These are phyloP conservation scores for Fusarium setosum DNA, from an alignment of 2,329 filamentous ascomycete species.

Conservation along the genomic window DNA sequence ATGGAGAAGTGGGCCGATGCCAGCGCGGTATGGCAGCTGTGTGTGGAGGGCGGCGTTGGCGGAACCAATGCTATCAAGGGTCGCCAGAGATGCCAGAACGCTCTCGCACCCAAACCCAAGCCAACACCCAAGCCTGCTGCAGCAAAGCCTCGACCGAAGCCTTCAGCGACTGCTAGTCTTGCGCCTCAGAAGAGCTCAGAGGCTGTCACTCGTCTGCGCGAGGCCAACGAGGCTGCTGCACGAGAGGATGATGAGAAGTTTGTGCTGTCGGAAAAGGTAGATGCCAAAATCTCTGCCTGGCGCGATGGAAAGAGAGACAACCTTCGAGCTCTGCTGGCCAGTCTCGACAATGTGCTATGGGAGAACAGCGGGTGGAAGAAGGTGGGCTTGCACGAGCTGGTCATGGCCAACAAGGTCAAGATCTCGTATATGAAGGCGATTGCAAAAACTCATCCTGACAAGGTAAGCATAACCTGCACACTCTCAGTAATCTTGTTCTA, in stretches of 20 bases:
- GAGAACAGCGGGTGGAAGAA: conserved; percentile 95
- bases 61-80: conserved; percentile 86
- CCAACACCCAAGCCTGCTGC: conserved; percentile 57
- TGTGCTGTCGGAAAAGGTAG: conserved; percentile 85
- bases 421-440: conserved; percentile 99
- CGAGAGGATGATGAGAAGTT: conserved; percentile 93
- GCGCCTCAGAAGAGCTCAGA: conserved; percentile 69
- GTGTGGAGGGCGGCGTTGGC: conserved; percentile 88
- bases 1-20: conserved; percentile 95
- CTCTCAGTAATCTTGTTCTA: conserved; percentile 1
- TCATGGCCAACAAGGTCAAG: conserved; percentile 95
- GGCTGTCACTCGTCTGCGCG: conserved; percentile 84
- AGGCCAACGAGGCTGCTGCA: conserved; percentile 87
- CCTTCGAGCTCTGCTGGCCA: conserved; percentile 85
- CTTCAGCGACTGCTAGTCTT: conserved; percentile 52
- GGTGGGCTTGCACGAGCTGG: conserved; percentile 91
- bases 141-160: conserved; percentile 58
- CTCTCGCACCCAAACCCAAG: conserved; percentile 76
- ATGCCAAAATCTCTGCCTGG: conserved; percentile 83
- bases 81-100: conserved; percentile 89
- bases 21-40: conserved; percentile 80
- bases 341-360: conserved; percentile 91
- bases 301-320: conserved; percentile 94
- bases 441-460: conserved; percentile 97
- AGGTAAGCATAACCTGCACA: conserved; percentile 69